Conservation (phyloP, 2,329 filamentous ascomycete species). For the Emergomyces pasteurianus region DNA sequence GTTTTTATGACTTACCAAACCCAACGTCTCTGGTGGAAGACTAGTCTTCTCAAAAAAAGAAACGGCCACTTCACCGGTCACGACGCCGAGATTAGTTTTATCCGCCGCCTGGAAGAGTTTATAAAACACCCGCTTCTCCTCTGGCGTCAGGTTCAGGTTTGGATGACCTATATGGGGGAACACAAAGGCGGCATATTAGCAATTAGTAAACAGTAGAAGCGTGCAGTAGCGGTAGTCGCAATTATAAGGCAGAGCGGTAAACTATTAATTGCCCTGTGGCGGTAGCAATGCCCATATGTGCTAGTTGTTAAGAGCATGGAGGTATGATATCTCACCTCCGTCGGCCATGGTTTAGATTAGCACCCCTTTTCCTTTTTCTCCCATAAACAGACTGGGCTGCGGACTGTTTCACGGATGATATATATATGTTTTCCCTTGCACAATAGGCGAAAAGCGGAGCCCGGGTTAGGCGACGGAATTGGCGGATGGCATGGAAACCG, state of each 20-base stretch:
- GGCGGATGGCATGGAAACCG: neutral
- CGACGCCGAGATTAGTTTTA: constrained; percentile 78
- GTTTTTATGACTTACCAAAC: constrained; percentile 53
- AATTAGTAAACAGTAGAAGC: no score
- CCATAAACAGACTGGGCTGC: neutral
- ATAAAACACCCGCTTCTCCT: constrained; percentile 89
- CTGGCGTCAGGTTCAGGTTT: constrained; percentile 72
- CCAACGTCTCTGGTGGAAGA: constrained; percentile 71
- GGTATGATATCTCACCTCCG: neutral
- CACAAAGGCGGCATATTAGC: neutral
- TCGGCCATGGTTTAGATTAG: constrained; percentile 1
- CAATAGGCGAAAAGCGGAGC: neutral
- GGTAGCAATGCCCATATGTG: neutral
- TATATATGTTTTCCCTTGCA: neutral
- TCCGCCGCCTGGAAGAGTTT: constrained; percentile 91
- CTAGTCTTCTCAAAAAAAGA: constrained; percentile 97
- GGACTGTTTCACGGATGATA: neutral
- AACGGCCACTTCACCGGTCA: constrained; percentile 91
- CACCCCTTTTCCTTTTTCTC: neutral
- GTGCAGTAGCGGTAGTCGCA: neutral
- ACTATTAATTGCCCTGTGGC: neutral
- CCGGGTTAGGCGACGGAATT: neutral
- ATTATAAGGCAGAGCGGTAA: neutral
- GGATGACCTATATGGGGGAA: constrained; percentile 37
- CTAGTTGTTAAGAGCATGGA: neutral